phyloP scores from a whole-genome alignment of 306 rosid genomes.

The Sechiopsis laciniata region DNA sequence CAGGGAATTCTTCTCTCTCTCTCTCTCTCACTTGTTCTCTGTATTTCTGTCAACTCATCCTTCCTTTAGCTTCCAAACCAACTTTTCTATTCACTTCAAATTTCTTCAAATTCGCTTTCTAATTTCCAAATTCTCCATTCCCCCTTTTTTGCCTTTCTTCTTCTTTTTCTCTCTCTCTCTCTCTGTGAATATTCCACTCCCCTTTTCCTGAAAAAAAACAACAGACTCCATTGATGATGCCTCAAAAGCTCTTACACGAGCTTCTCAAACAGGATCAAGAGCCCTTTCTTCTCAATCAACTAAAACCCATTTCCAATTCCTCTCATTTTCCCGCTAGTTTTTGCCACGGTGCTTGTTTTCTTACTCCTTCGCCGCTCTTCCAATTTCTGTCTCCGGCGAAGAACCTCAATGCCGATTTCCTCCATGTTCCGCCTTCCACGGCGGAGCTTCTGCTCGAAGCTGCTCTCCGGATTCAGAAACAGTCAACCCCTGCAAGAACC shows the following conservation, averaged over 20 bases:
- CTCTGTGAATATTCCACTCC: not conserved
- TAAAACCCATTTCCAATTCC: slow-evolving; percentile 23
- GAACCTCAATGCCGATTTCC: slow-evolving; percentile 50
- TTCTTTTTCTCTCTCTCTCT: no score
- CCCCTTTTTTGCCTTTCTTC: no score
- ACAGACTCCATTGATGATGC: slow-evolving; percentile 10
- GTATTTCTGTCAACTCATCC: no score
- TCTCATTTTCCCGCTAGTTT: no score
- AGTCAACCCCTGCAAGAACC: slow-evolving; percentile 29
- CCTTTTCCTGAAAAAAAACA: not conserved
- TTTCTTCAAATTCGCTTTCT: no score
- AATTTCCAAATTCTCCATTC: no score
- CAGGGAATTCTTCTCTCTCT: no score
- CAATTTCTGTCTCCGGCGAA: slow-evolving; percentile 42
- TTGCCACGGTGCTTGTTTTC: no score
- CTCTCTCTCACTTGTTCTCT: no score
- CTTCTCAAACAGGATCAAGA: slow-evolving; percentile 42
- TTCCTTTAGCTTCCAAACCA: no score
- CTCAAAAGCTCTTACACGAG: slow-evolving; percentile 36
- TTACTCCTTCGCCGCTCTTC: slow-evolving; percentile 47
- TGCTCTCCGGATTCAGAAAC: slow-evolving; percentile 66
- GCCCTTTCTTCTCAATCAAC: slow-evolving; percentile 32
- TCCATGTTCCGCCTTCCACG: slow-evolving; percentile 62
- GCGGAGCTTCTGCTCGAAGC: slow-evolving; percentile 74
- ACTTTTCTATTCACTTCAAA: no score